A percentile compares a stretch with the other conserved stretches of the same genome.
Conservation (phyloP, 805 yeast genomes). For the Dipodascus albidus region DNA sequence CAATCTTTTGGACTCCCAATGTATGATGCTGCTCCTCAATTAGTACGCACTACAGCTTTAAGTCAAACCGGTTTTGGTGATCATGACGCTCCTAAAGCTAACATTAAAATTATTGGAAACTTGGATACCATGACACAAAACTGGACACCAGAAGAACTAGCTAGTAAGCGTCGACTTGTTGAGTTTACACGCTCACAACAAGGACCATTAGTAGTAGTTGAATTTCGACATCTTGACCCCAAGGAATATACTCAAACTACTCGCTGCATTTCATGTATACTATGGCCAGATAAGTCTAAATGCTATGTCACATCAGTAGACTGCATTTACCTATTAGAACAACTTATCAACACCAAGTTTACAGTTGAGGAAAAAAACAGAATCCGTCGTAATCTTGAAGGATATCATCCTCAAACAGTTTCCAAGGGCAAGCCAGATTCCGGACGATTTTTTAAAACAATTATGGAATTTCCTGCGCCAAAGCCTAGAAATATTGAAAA, state of each 20-base stretch:
- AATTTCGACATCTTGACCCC: constrained; percentile 28
- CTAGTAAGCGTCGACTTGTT: constrained; percentile 37
- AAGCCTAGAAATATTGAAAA: constrained; percentile 61
- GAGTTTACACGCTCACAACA: constrained; percentile 31
- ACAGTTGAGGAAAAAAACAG: constrained; percentile 61
- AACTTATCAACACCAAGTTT: constrained; percentile 42
- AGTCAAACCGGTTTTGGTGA: constrained; percentile 13
- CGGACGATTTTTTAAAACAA: constrained; percentile 31
- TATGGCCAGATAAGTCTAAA: constrained; percentile 38
- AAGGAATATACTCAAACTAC: constrained; percentile 29
- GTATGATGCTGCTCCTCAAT: constrained; percentile 12
- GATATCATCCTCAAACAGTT: constrained; percentile 48
- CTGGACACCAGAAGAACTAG: constrained; percentile 38
- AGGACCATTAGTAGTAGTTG: constrained; percentile 27
- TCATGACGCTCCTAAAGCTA: constrained; percentile 16
- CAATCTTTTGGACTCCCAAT: background rate
- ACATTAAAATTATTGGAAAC: constrained; percentile 21
- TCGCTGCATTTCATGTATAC: constrained; percentile 47
- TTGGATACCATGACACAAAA: constrained; percentile 28
- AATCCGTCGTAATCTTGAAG: constrained; percentile 54
- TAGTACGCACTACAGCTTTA: constrained; percentile 18
- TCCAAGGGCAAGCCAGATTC: constrained; percentile 34
- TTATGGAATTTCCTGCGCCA: constrained; percentile 54
- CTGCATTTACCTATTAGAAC: constrained; percentile 44
- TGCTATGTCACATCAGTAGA: constrained; percentile 57